Base-by-base conservation (phyloP, 805 yeast genomes). In the Kockiozyma suomiensis region DNA sequence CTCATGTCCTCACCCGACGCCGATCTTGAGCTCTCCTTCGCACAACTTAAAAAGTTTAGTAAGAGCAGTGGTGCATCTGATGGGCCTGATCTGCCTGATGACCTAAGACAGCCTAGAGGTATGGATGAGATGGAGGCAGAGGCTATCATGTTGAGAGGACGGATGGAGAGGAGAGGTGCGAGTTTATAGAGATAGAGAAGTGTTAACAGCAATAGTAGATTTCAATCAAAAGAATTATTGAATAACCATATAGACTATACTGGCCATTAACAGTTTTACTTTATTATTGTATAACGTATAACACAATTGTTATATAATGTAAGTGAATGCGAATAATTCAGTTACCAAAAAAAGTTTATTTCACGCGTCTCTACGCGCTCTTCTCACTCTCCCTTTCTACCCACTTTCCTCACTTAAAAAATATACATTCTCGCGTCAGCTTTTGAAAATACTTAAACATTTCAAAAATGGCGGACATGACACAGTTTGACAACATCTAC, bases 401-500 rank as follows among this genome's bases (percentile, higher is more conserved):
- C 48, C 33, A 13, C 15, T 30, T 26, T 12, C 45, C 5, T 26
- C 7, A 4, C 25, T 6, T 17, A 17, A 13, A 3, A 19, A 23
- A 41, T 5, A 12, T 17, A 13, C 26, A 19, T 10, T 13, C 5
- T 17, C 15, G 41, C 41, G 15, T 5, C 41, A 46, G 3, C 30
- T 23, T 23, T 8, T 21, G 48, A n/a, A n/a, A n/a, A n/a, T n/a
- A n/a, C n/a, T n/a, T n/a, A n/a, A 2, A 2, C 23, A 48, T 48
- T 13, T 19, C 42, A 53, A 59, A 47, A 19, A 63, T 63, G 66
- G 32, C 59, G 52, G 66, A 65, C 40, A 58, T 58, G 54, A 69
- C 72, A 15, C 97, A 93, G 74, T 94, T 89, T 73, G 98, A 94
- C 71, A 85, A 87, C 73, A 90, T 94, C 66, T 92, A 90, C 73